Conservation (phyloP, 495 filamentous ascomycete genomes). For the Arthonia radiata region DNA sequence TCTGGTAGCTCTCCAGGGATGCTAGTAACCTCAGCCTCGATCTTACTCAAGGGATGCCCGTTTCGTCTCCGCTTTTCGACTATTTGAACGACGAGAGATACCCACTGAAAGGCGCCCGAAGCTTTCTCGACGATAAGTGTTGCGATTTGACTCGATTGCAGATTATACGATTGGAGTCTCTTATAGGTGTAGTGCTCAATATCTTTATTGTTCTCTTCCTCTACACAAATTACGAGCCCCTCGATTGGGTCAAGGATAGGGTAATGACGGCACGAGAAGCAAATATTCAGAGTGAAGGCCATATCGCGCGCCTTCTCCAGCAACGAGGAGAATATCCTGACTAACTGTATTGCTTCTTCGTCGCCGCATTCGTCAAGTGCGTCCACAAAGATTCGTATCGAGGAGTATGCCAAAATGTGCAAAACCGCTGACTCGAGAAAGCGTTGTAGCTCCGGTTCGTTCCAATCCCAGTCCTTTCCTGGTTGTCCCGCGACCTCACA, state of each 20-base stretch:
- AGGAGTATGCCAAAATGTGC: neutral
- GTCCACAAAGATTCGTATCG: constrained; percentile 9
- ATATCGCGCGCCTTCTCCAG: constrained; percentile 1
- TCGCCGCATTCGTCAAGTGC: constrained; percentile 15
- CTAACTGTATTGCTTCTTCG: constrained; percentile 7
- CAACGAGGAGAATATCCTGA: constrained; percentile 7
- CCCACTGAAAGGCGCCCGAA: constrained; percentile 14
- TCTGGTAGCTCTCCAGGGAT: constrained; percentile 8
- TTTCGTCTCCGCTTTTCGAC: constrained; percentile 5
- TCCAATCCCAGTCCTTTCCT: constrained; percentile 3
- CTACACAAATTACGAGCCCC: constrained; percentile 8
- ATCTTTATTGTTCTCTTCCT: constrained; percentile 10
- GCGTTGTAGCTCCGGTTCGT: constrained; percentile 1
- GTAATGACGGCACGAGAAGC: constrained; percentile 17
- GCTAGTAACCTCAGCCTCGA: constrained; percentile 4
- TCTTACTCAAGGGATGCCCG: constrained; percentile 2
- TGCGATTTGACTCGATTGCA: too few relatives aligned
- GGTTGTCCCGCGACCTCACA: neutral
- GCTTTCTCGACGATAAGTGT: constrained; percentile 9
- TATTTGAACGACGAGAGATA: constrained; percentile 10
- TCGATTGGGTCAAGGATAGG: constrained; percentile 9
- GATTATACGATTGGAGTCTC: constrained; percentile 2
- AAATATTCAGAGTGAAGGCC: constrained; percentile 9
- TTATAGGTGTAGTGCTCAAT: constrained; percentile 11
- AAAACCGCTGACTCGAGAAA: constrained; percentile 2